These are phyloP conservation scores for Boletus bicolor DNA, from an alignment of 768 basidiomycete species.

Conservation along the genomic window DNA sequence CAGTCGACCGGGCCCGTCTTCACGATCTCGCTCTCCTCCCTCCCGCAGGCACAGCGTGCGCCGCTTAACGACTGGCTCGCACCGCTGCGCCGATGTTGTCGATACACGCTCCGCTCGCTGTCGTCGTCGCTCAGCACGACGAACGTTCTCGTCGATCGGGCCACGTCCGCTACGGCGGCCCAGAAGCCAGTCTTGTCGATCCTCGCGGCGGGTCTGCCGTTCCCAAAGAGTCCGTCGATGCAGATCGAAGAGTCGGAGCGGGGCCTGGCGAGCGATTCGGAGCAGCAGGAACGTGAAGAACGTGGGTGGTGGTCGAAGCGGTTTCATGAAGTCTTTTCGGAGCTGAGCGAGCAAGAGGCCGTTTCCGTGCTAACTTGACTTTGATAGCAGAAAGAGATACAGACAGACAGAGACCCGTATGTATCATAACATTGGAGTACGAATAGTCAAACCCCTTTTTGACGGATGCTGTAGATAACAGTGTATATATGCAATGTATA, in stretches of 20 bases:
- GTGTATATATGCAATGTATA: neutral
- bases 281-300: conserved; percentile 58
- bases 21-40: conserved; percentile 34
- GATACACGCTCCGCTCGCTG: conserved; percentile 44
- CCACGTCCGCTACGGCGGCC: conserved; percentile 27
- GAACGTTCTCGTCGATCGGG: conserved; percentile 25
- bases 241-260: conserved; percentile 42
- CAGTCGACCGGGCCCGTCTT: conserved; percentile 33
- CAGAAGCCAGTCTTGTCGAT: conserved; percentile 38
- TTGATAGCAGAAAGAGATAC: neutral
- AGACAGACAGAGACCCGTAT: neutral
- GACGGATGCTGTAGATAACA: conserved; percentile 5
- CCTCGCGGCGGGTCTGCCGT: conserved; percentile 46
- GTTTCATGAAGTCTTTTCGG: conserved; percentile 60
- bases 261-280: conserved; percentile 23
- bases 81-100: conserved; percentile 52
- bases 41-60: conserved; percentile 20
- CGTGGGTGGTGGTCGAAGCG: conserved; percentile 71
- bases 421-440: conserved; percentile 1
- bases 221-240: conserved; percentile 73
- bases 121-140: conserved; percentile 33
- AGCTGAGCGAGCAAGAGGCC: conserved; percentile 40
- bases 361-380: neutral
- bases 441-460: neutral
- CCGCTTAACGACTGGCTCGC: conserved; percentile 38